Evolutionary conservation across 2,329 filamentous ascomycete genomes (phyloP).

Genomic region (Coniosporium tulheliwenetii): DNA sequence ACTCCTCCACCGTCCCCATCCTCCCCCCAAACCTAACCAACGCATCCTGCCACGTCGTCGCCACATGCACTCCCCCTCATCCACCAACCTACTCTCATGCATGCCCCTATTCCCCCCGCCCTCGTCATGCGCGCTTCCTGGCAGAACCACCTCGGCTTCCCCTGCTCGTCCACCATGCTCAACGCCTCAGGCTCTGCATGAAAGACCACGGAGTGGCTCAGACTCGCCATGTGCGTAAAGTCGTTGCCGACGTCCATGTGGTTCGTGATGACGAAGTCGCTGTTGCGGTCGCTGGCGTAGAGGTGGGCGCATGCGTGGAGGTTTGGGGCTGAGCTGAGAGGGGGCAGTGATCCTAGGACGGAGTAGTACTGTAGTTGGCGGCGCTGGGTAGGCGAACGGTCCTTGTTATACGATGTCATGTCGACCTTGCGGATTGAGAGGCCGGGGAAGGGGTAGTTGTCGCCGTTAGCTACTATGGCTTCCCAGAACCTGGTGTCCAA

Average conservation of each 20-base stretch:
- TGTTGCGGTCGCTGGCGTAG: constrained; percentile 41
- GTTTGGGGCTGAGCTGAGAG: constrained; percentile 24
- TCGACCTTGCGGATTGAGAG: constrained; percentile 36
- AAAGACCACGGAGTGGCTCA: constrained; percentile 33
- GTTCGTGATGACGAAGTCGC: constrained; percentile 34
- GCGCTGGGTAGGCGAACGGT: constrained; percentile 18
- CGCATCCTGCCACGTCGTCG: constrained; percentile 34
- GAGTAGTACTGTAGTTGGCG: constrained; percentile 30
- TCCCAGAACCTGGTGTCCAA: no score
- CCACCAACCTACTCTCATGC: constrained; percentile 31
- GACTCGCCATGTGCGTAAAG: constrained; percentile 27
- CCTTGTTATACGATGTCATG: constrained; percentile 32
- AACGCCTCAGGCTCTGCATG: constrained; percentile 25
- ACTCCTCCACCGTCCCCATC: constrained; percentile 4
- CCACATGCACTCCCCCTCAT: constrained; percentile 25
- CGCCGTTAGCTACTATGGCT: constrained; percentile 7
- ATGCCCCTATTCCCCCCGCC: constrained; percentile 28
- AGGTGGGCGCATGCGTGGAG: constrained; percentile 42
- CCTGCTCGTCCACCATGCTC: constrained; percentile 21
- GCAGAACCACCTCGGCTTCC: constrained; percentile 28
- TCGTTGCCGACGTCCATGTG: constrained; percentile 26
- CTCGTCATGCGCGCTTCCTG: constrained; percentile 33
- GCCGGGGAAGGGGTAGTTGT: constrained; percentile 25
- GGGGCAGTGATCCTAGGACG: constrained; percentile 21
- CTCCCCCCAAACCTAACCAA: constrained; percentile 19